Base-by-base conservation (phyloP, 2,329 filamentous ascomycete species). In the Erysiphe pulchra region DNA sequence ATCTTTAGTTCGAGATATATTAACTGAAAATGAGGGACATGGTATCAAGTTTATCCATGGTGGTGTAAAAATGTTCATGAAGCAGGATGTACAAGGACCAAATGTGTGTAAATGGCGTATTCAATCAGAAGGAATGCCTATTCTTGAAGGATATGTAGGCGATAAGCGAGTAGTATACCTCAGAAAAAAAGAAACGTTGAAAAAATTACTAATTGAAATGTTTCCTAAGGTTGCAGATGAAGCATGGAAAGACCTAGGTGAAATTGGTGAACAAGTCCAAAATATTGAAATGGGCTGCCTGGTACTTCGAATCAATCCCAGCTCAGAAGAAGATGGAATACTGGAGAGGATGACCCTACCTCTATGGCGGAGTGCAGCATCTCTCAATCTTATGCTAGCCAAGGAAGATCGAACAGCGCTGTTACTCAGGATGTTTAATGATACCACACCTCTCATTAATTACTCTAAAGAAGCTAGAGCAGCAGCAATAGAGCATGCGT, bases 41-140 rank as follows among this genome's bases (percentile, higher is more conserved):
- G 85, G 85, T 41, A 78, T 95, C 62, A 92, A 90, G 60, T 93
- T 98, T 58, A 81, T 98, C 44, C 90, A 98, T 62, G 87, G 80
- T 44, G 90, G 90, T 51, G 86, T 98, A 32, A 92, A 92, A 65
- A 95, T 95, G 84, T 98, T 92, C 60, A 90, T 95, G 68, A 93
- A 92, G 66, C 87, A 95, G 61, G 85, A 94, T 57, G 80, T 83
- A 0, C 86, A 92, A 48, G 80, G 77, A 5, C 77, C 79, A 33
- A 79, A 86, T 46, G 80, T 90, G 32, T 93, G 86, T 65, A 73
- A 79, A 48, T 98, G 90, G 90, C 76, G 90, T 42, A 90, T 98
- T 54, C 90, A 98, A 66, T 81, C 79, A 12, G 90, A 98, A 62
- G 90, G 90, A 20, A 75, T 98, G 64, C 76, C 80, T 10, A 85